Evolutionary conservation across 2,329 filamentous ascomycete genomes (phyloP), one percentile per base, ranked within the genome.

Genomic region (Verticillium dahliae): DNA sequence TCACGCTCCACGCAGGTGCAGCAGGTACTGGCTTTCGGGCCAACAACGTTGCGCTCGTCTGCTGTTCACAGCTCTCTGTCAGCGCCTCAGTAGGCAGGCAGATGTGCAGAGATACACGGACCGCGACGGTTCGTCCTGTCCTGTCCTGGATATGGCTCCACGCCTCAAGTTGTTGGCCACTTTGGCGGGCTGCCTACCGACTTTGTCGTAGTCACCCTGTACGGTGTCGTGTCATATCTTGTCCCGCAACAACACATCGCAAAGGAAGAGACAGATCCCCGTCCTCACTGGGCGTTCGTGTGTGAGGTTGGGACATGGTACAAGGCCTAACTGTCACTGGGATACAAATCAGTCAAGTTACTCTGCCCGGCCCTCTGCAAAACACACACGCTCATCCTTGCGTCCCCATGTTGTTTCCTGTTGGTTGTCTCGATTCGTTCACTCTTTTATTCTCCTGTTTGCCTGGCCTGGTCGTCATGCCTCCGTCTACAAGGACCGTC

Each of bases 21-120:
- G 45, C 45, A 58, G 57, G 57, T 58, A 58, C 57, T 58, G 35
- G 37, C 6, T 58, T 50, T 58, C 57, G 57, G 57, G 57, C 57
- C 57, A 58, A 52, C 45, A 52, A 27, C 45, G 45, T 52, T 18
- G 45, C 45, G 45, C 45, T 52, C 45, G 45, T 52, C 45, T 22
- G 45, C 45, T 18, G 22, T 52, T n/a, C 45, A 52, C 18, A n/a
- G 11, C 45, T 52, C 18, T 52, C 45, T 11, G 18, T 52, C 45
- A 52, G 45, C 10, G 45, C 45, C 45, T 18, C 18, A 52, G 45
- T 27, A 11, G 45, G 45, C 10, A 18, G 45, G 18, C 45, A 27
- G 45, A 52, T n/a, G 9, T 52, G 45, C 45, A 52, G 18, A 52
- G n/a, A 52, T 9, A 52, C 45, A 9, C n/a, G 22, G 9, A 27